Evolutionary conservation across 2,329 filamentous ascomycete genomes (phyloP).

Genomic region (Blumeria hordei): DNA sequence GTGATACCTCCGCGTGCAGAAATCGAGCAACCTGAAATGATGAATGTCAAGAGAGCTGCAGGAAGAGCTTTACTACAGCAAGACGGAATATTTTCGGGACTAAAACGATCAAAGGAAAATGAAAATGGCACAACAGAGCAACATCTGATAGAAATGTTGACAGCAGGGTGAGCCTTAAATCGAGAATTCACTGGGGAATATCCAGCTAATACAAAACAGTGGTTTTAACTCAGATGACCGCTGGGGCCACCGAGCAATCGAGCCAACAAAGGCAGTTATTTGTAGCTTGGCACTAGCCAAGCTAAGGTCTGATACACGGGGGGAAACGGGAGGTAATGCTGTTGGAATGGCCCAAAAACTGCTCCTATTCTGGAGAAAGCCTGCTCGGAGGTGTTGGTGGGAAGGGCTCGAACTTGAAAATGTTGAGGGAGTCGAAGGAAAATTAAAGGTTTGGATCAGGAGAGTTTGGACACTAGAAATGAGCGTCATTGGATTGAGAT

Average conservation of each 20-base stretch:
- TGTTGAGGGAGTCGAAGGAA: slow-evolving; percentile 75
- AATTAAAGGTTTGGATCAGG: slow-evolving; percentile 93
- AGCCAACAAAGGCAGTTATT: slow-evolving; percentile 95
- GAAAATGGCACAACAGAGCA: slow-evolving; percentile 66
- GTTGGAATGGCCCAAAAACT: slow-evolving; percentile 98
- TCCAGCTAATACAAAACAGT: slow-evolving; percentile 21
- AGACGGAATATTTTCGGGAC: slow-evolving; percentile 83
- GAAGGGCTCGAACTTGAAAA: slow-evolving; percentile 81
- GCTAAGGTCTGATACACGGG: slow-evolving; percentile 75
- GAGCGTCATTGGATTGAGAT: slow-evolving; percentile 73
- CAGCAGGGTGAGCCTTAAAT: slow-evolving; percentile 51
- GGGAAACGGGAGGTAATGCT: slow-evolving; percentile 49
- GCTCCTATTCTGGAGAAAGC: slow-evolving; percentile 92
- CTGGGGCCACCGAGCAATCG: slow-evolving; percentile 92
- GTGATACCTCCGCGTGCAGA: slow-evolving; percentile 70
- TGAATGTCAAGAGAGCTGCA: slow-evolving; percentile 82
- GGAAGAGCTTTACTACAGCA: slow-evolving; percentile 69
- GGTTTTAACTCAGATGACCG: slow-evolving; percentile 89
- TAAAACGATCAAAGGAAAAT: slow-evolving; percentile 84
- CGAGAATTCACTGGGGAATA: background rate
- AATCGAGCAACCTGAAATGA: slow-evolving; percentile 76
- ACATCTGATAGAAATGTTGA: slow-evolving; percentile 97
- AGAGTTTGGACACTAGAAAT: slow-evolving; percentile 98
- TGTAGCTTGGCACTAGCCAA: slow-evolving; percentile 87
- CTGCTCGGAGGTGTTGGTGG: slow-evolving; percentile 94